Base-by-base conservation (phyloP, 306 rosid genomes). In the Cyclanthera cordifolia region DNA sequence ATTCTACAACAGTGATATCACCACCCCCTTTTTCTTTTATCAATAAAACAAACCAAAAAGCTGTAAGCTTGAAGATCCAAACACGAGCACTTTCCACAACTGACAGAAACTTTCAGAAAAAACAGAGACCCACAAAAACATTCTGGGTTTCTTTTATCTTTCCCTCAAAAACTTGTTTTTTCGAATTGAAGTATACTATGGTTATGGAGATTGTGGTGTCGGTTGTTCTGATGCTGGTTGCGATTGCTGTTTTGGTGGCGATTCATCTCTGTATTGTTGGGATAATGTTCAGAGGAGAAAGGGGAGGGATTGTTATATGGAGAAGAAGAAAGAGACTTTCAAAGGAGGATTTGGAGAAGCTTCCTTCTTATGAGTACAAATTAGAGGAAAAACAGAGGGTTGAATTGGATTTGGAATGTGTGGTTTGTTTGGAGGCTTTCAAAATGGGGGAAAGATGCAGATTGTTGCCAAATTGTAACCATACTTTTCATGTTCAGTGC, bases 141-240 rank as follows among this genome's bases (percentile, higher is more conserved):
- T 49, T 49, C 21, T 15, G 20, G 1, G 8, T 55, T 53, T 53
- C 8, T n/a, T 17, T 24, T 1, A 8, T 53, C 24, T 53, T 53
- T 8, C 57, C 6, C 32, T 15, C 19, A 24, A 16, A 21, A 56
- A 14, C 15, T 25, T 37, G 8, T 48, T 48, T 47, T 47, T 45
- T 4, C 2, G 6, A 47, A 7, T 8, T 54, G 14, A 43, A 11
- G 9, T 47, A 27, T 27, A 51, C 50, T 39, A 76, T 74, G 84
- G 83, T 23, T 27, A 79, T 76, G 84, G 95, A 77, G 59, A 79
- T 90, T 66, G 50, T 80, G 6, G 58, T 85, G 70, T 76, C 88
- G 25, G 75, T 74, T 75, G 70, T 82, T 14, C 77, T 90, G 3
- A 57, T 90, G 43, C 66, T 87, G 34, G 82, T 77, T 55, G 96